A percentile compares a stretch with the other conserved stretches of the same genome.
phyloP scores from a whole-genome alignment of 1,284 basidiomycete species.

The Cryptococcus sp. region DNA sequence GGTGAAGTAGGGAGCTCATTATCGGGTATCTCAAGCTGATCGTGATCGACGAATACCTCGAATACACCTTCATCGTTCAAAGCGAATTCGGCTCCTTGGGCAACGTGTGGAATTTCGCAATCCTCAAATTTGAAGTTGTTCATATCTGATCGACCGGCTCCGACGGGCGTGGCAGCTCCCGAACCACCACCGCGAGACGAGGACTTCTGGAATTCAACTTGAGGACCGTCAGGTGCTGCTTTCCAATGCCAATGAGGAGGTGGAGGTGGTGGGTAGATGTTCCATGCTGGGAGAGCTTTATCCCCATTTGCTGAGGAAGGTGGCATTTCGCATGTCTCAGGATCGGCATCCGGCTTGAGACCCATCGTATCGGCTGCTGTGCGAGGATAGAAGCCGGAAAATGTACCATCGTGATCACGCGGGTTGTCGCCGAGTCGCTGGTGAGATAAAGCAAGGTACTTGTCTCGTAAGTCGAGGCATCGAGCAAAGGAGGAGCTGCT shows the following conservation, averaged over 20 bases:
- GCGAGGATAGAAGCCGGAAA: constrained; percentile 59
- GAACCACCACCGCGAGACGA: constrained; percentile 1
- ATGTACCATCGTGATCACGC: constrained; percentile 73
- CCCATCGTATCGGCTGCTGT: constrained; percentile 61
- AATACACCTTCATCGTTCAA: constrained; percentile 83
- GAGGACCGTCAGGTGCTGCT: constrained; percentile 54
- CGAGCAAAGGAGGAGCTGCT: constrained; percentile 59
- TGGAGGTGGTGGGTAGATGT: constrained; percentile 82
- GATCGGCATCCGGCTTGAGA: constrained; percentile 59
- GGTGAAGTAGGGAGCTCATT: not conserved
- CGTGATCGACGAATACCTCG: constrained; percentile 60
- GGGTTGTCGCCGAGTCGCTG: constrained; percentile 90
- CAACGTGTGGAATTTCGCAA: constrained; percentile 64
- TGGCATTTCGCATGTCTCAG: constrained; percentile 28
- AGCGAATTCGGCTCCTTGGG: constrained; percentile 54
- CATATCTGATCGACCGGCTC: constrained; percentile 41
- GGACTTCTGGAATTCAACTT: constrained; percentile 13
- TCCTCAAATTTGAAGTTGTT: constrained; percentile 61
- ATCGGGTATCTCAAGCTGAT: not conserved
- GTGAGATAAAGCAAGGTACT: constrained; percentile 77
- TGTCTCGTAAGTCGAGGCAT: constrained; percentile 84
- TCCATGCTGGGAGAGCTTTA: constrained; percentile 59
- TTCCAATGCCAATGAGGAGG: constrained; percentile 90
- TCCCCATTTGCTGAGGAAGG: not conserved
- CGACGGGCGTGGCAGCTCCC: not conserved